Evolutionary conservation across 2,329 filamentous ascomycete genomes (phyloP), one percentile per base, ranked within the genome.

Genomic region (Aspergillus latus): DNA sequence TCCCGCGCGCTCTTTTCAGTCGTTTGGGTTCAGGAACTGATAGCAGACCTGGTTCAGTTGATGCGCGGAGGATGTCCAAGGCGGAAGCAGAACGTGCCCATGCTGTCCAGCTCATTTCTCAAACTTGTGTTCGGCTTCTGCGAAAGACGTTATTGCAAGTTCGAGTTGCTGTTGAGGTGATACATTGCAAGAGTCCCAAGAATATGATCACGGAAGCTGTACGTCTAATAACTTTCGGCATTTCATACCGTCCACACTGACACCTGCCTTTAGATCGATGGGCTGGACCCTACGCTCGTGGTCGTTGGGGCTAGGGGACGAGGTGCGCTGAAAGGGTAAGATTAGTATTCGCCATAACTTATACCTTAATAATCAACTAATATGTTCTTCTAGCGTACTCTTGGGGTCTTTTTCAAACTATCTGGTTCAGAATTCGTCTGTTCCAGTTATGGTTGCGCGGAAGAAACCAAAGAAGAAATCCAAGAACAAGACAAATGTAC

Each of bases 361-460:
- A 3, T 3, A 16, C 16, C 11, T 5, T 21, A 26, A 44, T 26
- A 29, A 47, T 45, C 26, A 29, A 51, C 44, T 52, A 32, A 39
- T 44, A 9, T 28, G 8, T 46, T 26, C 21, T 4, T 52, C 65
- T 4, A 95, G 92, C 69, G 93, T 97, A 21, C 87, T 99, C 59
- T 82, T 99, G 30, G 94, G 94, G 28, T 97, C 92, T 0, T 97
- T 99, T 74, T 96, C 90, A 59, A 97, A 97, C 71, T 99, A 99
- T 69, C 82, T 99, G 6, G 92, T 99, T 32, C 96, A 92, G 37
- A 97, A 97, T 77, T 96, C 91, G 61, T 96, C 90, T 2, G 92
- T 96, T 13, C 94, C 94, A 0, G 94, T 99, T 58, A 99, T 99
- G 94, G 94, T 97, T 36, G 94, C 94, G 6, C 82, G 94, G 57